Percentiles rank a stretch among this genome's conserved stretches.
These are phyloP conservation scores for Micromonas commoda DNA, from an alignment of 139 green algal species.

Conservation along the genomic window DNA sequence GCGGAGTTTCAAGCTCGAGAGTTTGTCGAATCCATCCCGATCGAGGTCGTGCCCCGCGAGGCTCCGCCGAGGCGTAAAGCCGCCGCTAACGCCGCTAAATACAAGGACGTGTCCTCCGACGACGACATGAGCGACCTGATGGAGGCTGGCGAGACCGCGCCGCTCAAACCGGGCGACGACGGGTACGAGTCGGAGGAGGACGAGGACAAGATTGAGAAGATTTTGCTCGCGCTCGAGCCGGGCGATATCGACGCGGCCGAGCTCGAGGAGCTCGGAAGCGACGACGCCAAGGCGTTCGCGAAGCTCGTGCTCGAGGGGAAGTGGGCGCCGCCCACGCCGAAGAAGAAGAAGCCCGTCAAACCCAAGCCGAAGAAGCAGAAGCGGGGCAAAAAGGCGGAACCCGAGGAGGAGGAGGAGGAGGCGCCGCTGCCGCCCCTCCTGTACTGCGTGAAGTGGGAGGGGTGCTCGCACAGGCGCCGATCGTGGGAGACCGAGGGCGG, in stretches of 20 bases:
- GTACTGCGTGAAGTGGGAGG: constrained; percentile 21
- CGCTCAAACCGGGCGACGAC: neutral
- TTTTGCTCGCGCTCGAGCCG: neutral
- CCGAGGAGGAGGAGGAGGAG: neutral
- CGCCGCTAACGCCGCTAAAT: no score
- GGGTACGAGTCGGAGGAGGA: neutral
- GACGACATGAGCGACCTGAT: no score
- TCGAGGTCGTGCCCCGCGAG: no score
- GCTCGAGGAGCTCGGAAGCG: neutral
- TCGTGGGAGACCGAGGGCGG: neutral
- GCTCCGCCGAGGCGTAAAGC: no score
- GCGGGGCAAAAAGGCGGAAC: no score
- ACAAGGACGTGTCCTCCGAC: no score
- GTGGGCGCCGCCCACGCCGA: no score
- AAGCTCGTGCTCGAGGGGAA: neutral
- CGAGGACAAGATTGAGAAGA: neutral
- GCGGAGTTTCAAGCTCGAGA: no score
- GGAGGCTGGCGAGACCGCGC: no score
- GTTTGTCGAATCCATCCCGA: no score
- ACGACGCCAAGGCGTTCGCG: neutral
- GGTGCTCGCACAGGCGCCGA: neutral
- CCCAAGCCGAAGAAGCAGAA: neutral
- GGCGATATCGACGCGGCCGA: neutral
- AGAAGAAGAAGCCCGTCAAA: neutral
- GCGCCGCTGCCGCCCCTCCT: neutral